phyloP scores from a whole-genome alignment of 202 grass and related monocot species.

The Brachypodium distachyon region DNA sequence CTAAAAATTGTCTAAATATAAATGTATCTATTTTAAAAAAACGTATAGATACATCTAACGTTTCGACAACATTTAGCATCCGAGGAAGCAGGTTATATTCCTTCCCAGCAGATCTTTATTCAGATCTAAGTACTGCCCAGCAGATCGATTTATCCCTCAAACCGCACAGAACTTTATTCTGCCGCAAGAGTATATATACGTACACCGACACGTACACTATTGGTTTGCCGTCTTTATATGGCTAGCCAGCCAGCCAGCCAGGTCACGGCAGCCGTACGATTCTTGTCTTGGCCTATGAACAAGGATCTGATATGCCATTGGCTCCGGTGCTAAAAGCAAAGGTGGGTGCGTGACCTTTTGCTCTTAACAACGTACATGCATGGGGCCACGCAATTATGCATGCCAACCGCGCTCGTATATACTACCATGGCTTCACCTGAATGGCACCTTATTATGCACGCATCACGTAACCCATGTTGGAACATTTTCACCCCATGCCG shows the following conservation, averaged over 20 bases:
- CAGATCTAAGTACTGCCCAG: neutral
- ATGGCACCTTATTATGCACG: neutral
- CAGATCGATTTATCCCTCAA: no score
- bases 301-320: neutral
- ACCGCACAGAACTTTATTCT: no score
- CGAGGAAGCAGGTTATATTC: no score
- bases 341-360: neutral
- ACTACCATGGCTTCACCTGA: neutral
- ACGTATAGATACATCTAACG: no score
- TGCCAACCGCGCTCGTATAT: neutral
- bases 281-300: slow-evolving; percentile 7
- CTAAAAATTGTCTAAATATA: no score
- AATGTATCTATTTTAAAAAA: no score
- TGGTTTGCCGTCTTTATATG: no score
- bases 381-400: slow-evolving; percentile 20
- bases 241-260: neutral
- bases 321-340: slow-evolving; percentile 21
- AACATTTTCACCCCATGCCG: no score
- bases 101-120: no score
- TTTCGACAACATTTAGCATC: no score
- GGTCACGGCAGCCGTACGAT: slow-evolving; percentile 11
- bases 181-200: neutral
- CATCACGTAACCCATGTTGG: neutral
- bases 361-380: neutral
- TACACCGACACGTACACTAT: neutral